Conservation (phyloP, 164 flowering plant genomes). For the Dillenia turbinata region DNA sequence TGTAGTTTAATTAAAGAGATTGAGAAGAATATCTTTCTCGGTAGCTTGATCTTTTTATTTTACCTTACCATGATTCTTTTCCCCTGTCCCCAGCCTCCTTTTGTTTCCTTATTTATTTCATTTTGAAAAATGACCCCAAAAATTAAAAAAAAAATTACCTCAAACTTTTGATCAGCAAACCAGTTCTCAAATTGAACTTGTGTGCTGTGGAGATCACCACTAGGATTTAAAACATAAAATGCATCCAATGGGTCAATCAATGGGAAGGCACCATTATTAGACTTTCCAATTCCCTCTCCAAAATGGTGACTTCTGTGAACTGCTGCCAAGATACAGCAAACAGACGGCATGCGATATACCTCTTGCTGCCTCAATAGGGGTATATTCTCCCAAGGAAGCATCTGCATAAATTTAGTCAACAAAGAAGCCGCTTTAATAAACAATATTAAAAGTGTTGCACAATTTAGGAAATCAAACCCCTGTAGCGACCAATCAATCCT, state of each 20-base stretch:
- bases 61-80: too few relatives aligned
- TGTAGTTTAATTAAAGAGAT: too few relatives aligned
- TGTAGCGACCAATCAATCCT: too few relatives aligned
- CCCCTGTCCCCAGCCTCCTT: too few relatives aligned
- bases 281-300: constrained; percentile 22
- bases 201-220: constrained; percentile 77
- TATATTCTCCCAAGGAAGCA: constrained; percentile 97
- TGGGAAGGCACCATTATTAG: constrained; percentile 40
- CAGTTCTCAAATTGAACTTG: constrained; percentile 84
- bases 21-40: too few relatives aligned
- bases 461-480: too few relatives aligned
- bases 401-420: constrained; percentile 37
- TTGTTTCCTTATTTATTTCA: not conserved
- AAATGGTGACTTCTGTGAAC: constrained; percentile 32
- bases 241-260: constrained; percentile 87
- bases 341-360: constrained; percentile 95
- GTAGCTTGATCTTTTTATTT: too few relatives aligned
- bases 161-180: constrained; percentile 67
- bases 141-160: constrained; percentile 41
- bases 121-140: not conserved
- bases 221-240: constrained; percentile 85
- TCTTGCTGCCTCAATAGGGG: constrained; percentile 78
- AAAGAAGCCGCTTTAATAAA: not conserved
- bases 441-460: too few relatives aligned
- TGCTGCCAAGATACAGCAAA: constrained; percentile 53